Base-by-base conservation (phyloP, 345 rosid species). In the Trapa incisa region DNA sequence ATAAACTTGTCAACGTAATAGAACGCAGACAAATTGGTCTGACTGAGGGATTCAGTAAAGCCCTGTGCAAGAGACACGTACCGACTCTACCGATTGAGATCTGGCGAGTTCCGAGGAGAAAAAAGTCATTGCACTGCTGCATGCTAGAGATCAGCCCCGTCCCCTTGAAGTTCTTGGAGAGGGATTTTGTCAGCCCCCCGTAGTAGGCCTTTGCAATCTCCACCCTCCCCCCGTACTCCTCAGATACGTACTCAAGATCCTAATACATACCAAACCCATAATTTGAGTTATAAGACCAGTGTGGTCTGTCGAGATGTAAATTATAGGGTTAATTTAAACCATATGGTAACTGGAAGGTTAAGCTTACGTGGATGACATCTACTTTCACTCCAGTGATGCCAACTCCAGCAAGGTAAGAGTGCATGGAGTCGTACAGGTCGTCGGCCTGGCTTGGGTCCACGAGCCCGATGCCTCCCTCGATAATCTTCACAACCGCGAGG, bases 61-160 rank as follows among this genome's bases (percentile, higher is more conserved):
- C 29, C 48, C 1, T 1, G 1, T 10, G 54, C n/a, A 50, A 50
- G 54, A 32, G 15, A 58, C 0, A 38, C 80, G 79, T 78, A 85
- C 96, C 93, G 61, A 89, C 97, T 89, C 98, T 85, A 60, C 97
- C 96, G 54, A 89, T 83, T 32, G 97, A 75, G 68, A 92, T 82
- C 80, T 89, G 87, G 65, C 80, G 77, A 5, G 97, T 89, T 17
- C 94, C 98, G 47, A 92, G 93, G 87, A 85, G 77, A 76, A 88
- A 83, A 77, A 89, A 92, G 75, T 92, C 97, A 53, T 89, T 92
- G 84, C 94, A 85, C 22, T 89, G 98, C 72, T 89, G 93, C 98
- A 92, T 89, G 78, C 98, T 89, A 8, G 91, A 78, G 68, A 88
- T 80, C 36, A 92, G 68, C 66, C 85, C 96, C 4, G 78, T 78